Evolutionary conservation across 2,329 filamentous ascomycete species (phyloP).

Genomic region (Cryoendolithus antarcticus): DNA sequence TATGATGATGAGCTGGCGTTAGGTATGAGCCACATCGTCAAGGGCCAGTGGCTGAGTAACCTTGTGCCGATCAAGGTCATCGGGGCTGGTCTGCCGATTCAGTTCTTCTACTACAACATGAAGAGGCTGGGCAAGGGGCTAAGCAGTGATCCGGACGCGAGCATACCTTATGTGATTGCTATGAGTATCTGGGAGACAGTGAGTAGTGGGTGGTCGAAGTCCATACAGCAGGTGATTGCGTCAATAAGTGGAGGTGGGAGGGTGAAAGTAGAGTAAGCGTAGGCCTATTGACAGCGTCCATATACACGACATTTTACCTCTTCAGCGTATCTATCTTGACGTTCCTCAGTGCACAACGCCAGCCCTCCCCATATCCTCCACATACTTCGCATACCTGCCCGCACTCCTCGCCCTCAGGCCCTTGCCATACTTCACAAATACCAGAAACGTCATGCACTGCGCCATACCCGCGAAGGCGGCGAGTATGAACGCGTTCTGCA

Average conservation of each 20-base stretch:
- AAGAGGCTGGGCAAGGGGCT: slow-evolving; percentile 19
- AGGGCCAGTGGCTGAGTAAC: slow-evolving; percentile 21
- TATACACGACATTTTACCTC: too few relatives aligned
- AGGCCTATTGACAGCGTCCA: not conserved
- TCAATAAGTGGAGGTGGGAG: not conserved
- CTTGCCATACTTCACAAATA: slow-evolving; percentile 10
- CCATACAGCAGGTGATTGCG: not conserved
- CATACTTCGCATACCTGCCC: slow-evolving; percentile 9
- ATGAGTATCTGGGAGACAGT: not conserved
- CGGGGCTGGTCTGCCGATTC: slow-evolving; percentile 20
- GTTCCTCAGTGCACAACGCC: too few relatives aligned
- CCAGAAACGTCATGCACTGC: slow-evolving; percentile 24
- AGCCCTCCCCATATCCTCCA: not conserved
- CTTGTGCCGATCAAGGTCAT: slow-evolving; percentile 22
- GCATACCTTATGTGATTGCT: slow-evolving; percentile 15
- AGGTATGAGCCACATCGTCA: slow-evolving; percentile 18
- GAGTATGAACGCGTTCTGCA: slow-evolving; percentile 30
- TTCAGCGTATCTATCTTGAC: too few relatives aligned
- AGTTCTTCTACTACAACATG: slow-evolving; percentile 27
- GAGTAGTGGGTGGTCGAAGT: not conserved
- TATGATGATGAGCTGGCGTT: slow-evolving; percentile 16
- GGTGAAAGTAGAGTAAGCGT: not conserved
- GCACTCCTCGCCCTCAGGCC: slow-evolving; percentile 6
- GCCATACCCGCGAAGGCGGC: slow-evolving; percentile 32
- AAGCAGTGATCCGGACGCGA: slow-evolving; percentile 19